Evolutionary conservation across 371 early-diverging fungal species (phyloP).

Genomic region (Chytridiales sp.): DNA sequence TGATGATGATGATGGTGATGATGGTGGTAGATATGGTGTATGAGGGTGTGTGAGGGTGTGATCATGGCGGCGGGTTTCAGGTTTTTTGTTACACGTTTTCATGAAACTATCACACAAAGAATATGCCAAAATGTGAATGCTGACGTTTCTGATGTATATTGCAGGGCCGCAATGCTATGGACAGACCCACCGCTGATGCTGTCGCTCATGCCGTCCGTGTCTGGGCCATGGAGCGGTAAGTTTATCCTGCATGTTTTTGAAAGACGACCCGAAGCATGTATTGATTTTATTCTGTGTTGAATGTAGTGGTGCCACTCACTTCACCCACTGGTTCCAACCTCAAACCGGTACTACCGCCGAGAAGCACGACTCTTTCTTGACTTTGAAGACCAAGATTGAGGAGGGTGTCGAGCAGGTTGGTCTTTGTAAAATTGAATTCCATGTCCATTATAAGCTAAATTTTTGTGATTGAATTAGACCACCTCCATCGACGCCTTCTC

Average conservation of each 20-base stretch:
- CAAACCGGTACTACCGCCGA: conserved; percentile 97
- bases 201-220: conserved; percentile 95
- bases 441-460: background rate
- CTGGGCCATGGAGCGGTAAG: conserved; percentile 88
- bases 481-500: conserved; percentile 91
- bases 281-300: conserved; percentile 2
- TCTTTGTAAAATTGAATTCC: background rate
- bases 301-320: conserved; percentile 81
- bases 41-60: too few relatives aligned
- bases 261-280: conserved; percentile 18
- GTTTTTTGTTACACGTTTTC: too few relatives aligned
- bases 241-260: background rate
- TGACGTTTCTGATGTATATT: background rate
- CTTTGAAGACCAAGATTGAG: conserved; percentile 67
- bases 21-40: too few relatives aligned
- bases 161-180: conserved; percentile 80
- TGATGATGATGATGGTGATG: too few relatives aligned
- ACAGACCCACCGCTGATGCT: conserved; percentile 93
- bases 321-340: conserved; percentile 99
- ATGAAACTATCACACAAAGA: too few relatives aligned
- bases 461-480: conserved; percentile 41
- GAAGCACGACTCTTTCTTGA: conserved; percentile 97
- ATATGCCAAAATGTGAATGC: too few relatives aligned
- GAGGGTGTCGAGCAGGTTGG: conserved; percentile 72
- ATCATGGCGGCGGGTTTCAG: too few relatives aligned